phyloP scores from a whole-genome alignment of 2,329 filamentous ascomycete genomes.

The Fusarium vanettenii region DNA sequence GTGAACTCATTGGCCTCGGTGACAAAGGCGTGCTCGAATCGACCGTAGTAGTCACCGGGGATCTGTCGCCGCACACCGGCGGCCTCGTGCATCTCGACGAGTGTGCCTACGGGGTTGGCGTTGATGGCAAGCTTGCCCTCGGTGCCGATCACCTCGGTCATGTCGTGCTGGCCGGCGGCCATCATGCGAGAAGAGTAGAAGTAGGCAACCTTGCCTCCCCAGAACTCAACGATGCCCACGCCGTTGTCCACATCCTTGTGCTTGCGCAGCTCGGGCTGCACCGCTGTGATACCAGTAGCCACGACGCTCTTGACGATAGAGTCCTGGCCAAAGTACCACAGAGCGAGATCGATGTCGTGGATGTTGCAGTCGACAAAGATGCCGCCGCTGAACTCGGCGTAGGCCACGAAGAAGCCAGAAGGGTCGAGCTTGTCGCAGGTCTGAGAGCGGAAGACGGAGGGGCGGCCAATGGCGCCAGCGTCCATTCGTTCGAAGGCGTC shows the following conservation, averaged over 20 bases:
- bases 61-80: slow-evolving; percentile 67
- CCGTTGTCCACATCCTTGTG: slow-evolving; percentile 49
- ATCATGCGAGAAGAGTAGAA: slow-evolving; percentile 76
- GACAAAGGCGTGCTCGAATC: slow-evolving; percentile 73
- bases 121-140: slow-evolving; percentile 73
- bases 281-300: slow-evolving; percentile 47
- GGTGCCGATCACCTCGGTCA: slow-evolving; percentile 75
- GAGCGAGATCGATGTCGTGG: slow-evolving; percentile 68
- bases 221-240: slow-evolving; percentile 73
- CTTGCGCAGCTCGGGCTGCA: slow-evolving; percentile 47
- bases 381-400: slow-evolving; percentile 73
- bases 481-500: slow-evolving; percentile 66
- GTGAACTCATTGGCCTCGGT: slow-evolving; percentile 74
- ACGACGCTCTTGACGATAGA: slow-evolving; percentile 46
- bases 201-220: slow-evolving; percentile 72
- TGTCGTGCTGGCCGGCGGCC: slow-evolving; percentile 75
- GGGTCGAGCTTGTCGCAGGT: slow-evolving; percentile 77
- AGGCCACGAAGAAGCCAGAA: slow-evolving; percentile 75
- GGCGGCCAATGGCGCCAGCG: slow-evolving; percentile 67
- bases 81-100: slow-evolving; percentile 66
- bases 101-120: slow-evolving; percentile 63
- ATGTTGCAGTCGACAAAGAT: slow-evolving; percentile 79
- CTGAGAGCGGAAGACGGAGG: slow-evolving; percentile 72
- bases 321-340: slow-evolving; percentile 50
- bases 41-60: slow-evolving; percentile 70